These are phyloP conservation scores for Austroboletus eburneus DNA, from an alignment of 768 basidiomycete genomes.

Conservation along the genomic window DNA sequence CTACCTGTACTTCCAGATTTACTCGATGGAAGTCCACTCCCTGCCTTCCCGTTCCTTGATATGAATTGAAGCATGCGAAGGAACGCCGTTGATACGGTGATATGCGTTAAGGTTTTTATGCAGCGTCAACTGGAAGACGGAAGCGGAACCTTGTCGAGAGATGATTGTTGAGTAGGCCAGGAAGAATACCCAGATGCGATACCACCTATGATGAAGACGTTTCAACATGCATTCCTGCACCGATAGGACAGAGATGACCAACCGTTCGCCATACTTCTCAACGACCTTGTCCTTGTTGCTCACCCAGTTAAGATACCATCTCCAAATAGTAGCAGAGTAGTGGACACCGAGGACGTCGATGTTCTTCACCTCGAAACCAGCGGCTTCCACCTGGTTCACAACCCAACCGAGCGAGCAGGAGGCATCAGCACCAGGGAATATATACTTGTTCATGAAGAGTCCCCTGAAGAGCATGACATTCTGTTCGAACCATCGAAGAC, in stretches of 20 bases:
- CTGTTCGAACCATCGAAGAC: too few relatives aligned
- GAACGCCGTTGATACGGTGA: conserved; percentile 83
- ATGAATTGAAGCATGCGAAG: conserved; percentile 77
- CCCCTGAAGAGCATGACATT: too few relatives aligned
- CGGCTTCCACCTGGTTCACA: conserved; percentile 77
- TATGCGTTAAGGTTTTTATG: conserved; percentile 98
- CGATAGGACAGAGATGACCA: conserved; percentile 3
- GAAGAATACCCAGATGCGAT: conserved; percentile 96
- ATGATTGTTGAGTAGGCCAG: conserved; percentile 87
- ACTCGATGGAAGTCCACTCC: conserved; percentile 26
- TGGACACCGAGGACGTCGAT: conserved; percentile 97
- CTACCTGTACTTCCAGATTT: conserved; percentile 3
- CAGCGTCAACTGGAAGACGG: conserved; percentile 94
- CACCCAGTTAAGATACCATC: conserved; percentile 98
- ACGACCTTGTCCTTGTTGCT: conserved; percentile 86
- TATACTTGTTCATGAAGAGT: conserved; percentile 96
- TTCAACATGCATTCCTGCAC: background rate
- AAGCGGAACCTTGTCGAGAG: conserved; percentile 82
- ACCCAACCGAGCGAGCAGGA: conserved; percentile 96
- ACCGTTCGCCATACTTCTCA: conserved; percentile 83
- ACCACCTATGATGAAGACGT: conserved; percentile 52
- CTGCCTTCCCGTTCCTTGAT: conserved; percentile 38
- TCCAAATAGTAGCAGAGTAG: conserved; percentile 85
- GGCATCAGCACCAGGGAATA: conserved; percentile 99
- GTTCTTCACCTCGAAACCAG: conserved; percentile 96